Percentiles rank a stretch among this genome's conserved stretches.
phyloP scores from a whole-genome alignment of 2,329 filamentous ascomycete species.

The Microsporum ferrugineum region DNA sequence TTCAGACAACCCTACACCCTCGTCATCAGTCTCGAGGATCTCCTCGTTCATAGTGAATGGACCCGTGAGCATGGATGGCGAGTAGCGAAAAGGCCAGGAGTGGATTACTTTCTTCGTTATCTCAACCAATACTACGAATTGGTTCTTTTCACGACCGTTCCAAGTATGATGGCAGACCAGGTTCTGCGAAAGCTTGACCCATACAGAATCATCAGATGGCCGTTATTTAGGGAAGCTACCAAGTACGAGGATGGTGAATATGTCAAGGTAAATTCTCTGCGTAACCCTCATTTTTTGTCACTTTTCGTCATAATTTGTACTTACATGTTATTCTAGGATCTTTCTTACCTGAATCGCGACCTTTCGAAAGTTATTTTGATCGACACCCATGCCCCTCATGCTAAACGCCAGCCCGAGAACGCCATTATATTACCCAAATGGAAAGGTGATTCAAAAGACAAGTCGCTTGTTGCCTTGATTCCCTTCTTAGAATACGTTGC shows the following conservation, averaged over 20 bases:
- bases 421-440: slow-evolving; percentile 85
- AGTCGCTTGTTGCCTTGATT: slow-evolving; percentile 75
- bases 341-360: slow-evolving; percentile 95
- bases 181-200: slow-evolving; percentile 89
- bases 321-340: slow-evolving; percentile 49
- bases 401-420: slow-evolving; percentile 88
- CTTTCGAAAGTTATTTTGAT: slow-evolving; percentile 90
- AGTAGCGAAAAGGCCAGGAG: slow-evolving; percentile 82
- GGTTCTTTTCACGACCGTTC: slow-evolving; percentile 85
- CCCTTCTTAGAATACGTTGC: slow-evolving; percentile 96
- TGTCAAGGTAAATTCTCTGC: slow-evolving; percentile 58
- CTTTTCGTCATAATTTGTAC: slow-evolving; percentile 7
- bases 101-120: slow-evolving; percentile 96
- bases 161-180: slow-evolving; percentile 72
- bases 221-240: slow-evolving; percentile 90
- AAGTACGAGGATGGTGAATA: slow-evolving; percentile 93
- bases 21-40: slow-evolving; percentile 82
- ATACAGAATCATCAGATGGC: slow-evolving; percentile 90
- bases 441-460: slow-evolving; percentile 73
- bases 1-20: slow-evolving; percentile 83
- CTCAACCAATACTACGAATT: slow-evolving; percentile 96
- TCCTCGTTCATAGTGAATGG: slow-evolving; percentile 93
- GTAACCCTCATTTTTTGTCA: neutral
- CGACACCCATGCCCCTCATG: slow-evolving; percentile 72
- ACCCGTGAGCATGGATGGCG: slow-evolving; percentile 88